Conservation (phyloP, 1,284 basidiomycete species). For the Sporisorium graminicola region DNA sequence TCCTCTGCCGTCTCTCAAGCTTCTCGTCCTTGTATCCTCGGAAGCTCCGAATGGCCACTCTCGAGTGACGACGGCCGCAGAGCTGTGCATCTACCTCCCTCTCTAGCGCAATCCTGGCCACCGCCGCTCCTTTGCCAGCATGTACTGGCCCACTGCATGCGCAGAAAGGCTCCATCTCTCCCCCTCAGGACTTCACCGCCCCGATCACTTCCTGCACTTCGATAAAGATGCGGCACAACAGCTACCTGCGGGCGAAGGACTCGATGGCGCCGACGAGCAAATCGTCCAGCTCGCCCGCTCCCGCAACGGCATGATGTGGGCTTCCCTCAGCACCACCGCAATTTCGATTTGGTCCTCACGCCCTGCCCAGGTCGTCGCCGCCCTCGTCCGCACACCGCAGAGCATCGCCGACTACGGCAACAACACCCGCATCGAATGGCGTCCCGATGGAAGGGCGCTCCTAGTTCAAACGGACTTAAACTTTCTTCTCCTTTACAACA, state of each 20-base stretch:
- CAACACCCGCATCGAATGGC: slow-evolving; percentile 60
- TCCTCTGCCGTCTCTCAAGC: not conserved
- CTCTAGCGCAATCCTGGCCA: not conserved
- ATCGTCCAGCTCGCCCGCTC: slow-evolving; percentile 54
- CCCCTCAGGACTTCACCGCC: slow-evolving; percentile 51
- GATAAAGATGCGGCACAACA: slow-evolving; percentile 50
- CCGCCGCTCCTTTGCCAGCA: slow-evolving; percentile 12
- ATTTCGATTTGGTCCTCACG: slow-evolving; percentile 61
- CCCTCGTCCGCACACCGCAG: slow-evolving; percentile 55
- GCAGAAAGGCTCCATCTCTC: slow-evolving; percentile 61
- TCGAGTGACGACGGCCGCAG: not conserved
- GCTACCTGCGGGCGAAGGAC: not conserved
- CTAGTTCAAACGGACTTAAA: slow-evolving; percentile 51
- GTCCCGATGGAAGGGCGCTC: slow-evolving; percentile 52
- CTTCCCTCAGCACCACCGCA: slow-evolving; percentile 46
- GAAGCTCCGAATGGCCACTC: not conserved
- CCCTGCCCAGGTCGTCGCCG: slow-evolving; percentile 63
- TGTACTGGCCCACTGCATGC: slow-evolving; percentile 67
- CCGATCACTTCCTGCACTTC: slow-evolving; percentile 32
- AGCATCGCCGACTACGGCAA: slow-evolving; percentile 63
- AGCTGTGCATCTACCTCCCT: not conserved
- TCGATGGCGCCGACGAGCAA: slow-evolving; percentile 22
- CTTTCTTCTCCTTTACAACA: slow-evolving; percentile 53
- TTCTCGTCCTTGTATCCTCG: not conserved
- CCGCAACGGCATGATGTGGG: slow-evolving; percentile 60